Percentiles rank a stretch among this genome's conserved stretches.
phyloP scores from a whole-genome alignment of 257 asterid species.

The Capsicum pubescens region DNA sequence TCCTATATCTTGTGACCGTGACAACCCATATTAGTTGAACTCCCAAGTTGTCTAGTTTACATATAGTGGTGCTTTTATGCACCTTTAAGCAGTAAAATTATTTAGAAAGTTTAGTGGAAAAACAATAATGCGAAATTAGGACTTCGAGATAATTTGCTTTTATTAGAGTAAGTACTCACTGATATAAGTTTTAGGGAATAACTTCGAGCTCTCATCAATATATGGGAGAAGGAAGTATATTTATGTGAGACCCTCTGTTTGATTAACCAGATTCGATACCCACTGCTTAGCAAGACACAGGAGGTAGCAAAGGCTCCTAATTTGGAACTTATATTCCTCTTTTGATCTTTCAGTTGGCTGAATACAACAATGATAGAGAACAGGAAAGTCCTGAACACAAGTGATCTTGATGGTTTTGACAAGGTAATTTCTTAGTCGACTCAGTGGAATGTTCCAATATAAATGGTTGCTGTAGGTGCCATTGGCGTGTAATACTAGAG shows the following conservation, averaged over 20 bases:
- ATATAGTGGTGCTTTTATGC: conserved; percentile 15
- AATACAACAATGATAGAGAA: conserved; percentile 97
- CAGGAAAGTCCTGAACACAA: conserved; percentile 69
- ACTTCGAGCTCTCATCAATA: neutral
- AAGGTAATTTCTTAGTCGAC: conserved; percentile 56
- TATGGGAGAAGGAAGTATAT: neutral
- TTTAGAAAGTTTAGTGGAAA: neutral
- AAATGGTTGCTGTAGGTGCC: neutral
- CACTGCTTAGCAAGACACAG: neutral
- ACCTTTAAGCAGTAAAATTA: conserved; percentile 18
- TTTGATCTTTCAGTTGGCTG: conserved; percentile 74
- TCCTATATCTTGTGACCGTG: neutral
- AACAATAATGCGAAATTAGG: neutral
- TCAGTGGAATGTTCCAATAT: neutral
- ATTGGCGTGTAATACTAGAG: neutral
- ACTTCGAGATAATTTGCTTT: neutral
- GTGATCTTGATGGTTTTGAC: conserved; percentile 97
- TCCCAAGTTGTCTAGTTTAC: conserved; percentile 12
- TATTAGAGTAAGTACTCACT: neutral
- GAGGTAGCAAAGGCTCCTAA: neutral
- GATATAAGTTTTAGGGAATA: neutral
- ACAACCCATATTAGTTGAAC: neutral
- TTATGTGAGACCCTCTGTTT: conserved; percentile 11
- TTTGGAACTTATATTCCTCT: neutral
- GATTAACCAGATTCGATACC: neutral